Evolutionary conservation across 2,329 filamentous ascomycete genomes (phyloP).

Genomic region (Talaromyces sp.): DNA sequence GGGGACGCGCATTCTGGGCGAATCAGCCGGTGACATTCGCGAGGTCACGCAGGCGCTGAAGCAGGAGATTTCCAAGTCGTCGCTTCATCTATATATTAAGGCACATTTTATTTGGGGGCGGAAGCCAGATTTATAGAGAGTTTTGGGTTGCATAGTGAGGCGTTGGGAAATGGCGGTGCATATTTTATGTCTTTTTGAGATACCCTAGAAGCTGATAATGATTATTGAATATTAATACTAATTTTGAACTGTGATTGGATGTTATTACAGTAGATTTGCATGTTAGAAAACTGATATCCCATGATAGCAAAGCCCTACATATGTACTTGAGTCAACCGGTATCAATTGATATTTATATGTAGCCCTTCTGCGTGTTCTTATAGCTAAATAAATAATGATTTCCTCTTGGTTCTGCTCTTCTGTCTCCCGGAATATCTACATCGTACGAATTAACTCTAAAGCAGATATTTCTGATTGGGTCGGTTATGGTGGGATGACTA

Average conservation of each 20-base stretch:
- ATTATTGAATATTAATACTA: neutral
- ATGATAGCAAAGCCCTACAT: neutral
- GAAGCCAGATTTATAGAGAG: neutral
- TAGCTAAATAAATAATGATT: no score
- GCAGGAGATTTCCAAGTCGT: slow-evolving; percentile 20
- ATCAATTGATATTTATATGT: no score
- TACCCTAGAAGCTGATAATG: neutral
- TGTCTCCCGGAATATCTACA: no score
- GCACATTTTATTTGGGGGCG: slow-evolving; percentile 12
- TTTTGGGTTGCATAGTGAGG: neutral
- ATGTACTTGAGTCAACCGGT: no score
- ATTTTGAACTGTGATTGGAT: neutral
- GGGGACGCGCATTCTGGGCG: slow-evolving; percentile 20
- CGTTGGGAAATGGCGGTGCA: neutral
- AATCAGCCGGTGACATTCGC: slow-evolving; percentile 21
- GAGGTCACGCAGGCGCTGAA: slow-evolving; percentile 24
- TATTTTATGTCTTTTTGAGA: neutral
- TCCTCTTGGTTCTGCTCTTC: neutral
- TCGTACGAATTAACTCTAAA: neutral
- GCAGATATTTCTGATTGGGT: no score
- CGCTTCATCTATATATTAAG: slow-evolving; percentile 20
- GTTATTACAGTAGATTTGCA: neutral
- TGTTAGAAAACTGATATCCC: neutral
- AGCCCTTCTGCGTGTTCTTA: no score
- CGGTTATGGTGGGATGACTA: no score